Percentiles rank a stretch among this genome's conserved stretches.
phyloP scores from a whole-genome alignment of 495 filamentous ascomycete species.

The Aspergillus incahuasiensis region DNA sequence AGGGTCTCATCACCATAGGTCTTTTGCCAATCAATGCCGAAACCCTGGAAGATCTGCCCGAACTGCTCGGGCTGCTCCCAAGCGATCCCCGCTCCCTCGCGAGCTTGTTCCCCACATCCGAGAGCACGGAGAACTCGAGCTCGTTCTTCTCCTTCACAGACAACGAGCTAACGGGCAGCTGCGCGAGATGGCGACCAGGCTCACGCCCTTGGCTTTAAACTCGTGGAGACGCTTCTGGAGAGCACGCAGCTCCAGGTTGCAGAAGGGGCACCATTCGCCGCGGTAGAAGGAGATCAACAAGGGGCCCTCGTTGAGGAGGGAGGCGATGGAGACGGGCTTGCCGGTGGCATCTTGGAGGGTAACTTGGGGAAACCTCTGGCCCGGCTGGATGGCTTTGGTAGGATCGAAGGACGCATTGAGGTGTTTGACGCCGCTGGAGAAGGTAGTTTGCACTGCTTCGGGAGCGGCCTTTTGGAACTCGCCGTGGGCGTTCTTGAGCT shows the following conservation, averaged over 20 bases:
- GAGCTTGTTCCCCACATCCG: constrained; percentile 32
- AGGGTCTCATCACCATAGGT: not conserved
- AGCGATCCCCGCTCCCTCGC: constrained; percentile 19
- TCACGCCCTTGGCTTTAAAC: constrained; percentile 31
- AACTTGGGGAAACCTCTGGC: constrained; percentile 27
- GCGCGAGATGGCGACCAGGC: constrained; percentile 35
- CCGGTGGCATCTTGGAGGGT: constrained; percentile 26
- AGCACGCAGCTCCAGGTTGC: constrained; percentile 28
- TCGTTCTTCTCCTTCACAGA: constrained; percentile 28
- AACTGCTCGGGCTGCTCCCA: not conserved
- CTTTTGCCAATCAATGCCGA: not conserved
- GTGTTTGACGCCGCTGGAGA: not conserved
- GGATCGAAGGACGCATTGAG: not conserved
- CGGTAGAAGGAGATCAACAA: constrained; percentile 43
- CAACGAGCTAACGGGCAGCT: constrained; percentile 31
- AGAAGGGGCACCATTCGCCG: constrained; percentile 43
- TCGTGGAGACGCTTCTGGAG: constrained; percentile 27
- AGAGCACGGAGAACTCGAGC: constrained; percentile 35
- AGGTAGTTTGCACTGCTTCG: not conserved
- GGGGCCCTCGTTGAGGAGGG: constrained; percentile 30
- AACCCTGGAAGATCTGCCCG: not conserved
- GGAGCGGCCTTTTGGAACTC: constrained; percentile 6
- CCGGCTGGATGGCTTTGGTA: constrained; percentile 1
- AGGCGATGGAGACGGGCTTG: constrained; percentile 19
- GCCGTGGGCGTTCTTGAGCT: not conserved